Conservation (phyloP, 2,329 filamentous ascomycete genomes). For the Fusarium redolens region DNA sequence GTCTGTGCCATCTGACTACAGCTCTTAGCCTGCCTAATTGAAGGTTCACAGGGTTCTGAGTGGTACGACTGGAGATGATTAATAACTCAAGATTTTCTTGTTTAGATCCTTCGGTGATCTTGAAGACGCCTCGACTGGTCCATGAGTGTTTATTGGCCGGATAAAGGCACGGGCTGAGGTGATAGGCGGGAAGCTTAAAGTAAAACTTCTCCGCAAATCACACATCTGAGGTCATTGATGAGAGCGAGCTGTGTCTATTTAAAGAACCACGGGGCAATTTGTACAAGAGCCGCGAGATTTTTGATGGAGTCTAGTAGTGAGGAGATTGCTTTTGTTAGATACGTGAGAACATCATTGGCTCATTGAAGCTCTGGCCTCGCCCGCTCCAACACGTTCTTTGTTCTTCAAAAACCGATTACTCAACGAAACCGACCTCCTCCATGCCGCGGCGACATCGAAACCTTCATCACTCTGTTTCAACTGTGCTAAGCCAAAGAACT, state of each 20-base stretch:
- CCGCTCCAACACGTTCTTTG: neutral
- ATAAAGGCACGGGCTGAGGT: neutral
- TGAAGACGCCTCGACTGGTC: neutral
- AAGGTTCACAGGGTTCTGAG: accelerated
- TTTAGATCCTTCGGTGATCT: neutral
- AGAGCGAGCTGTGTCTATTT: neutral
- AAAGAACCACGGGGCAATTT: too few relatives aligned
- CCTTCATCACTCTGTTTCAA: neutral
- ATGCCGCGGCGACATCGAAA: accelerated
- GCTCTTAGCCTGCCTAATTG: neutral
- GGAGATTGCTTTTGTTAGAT: too few relatives aligned
- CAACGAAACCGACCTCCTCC: neutral
- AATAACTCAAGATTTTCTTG: neutral
- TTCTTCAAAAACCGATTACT: accelerated
- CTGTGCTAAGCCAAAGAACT: accelerated
- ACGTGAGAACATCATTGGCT: neutral
- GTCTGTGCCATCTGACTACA: neutral
- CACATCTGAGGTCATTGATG: neutral
- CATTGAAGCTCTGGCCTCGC: accelerated
- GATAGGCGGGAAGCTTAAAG: neutral
- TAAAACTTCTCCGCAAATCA: neutral
- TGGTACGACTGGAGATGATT: neutral
- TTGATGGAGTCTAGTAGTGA: too few relatives aligned
- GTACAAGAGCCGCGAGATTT: too few relatives aligned
- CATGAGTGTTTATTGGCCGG: accelerated